Evolutionary conservation across 805 yeast genomes (phyloP), one percentile per base, ranked within the genome.

Genomic region (Ogataea ramenticola): DNA sequence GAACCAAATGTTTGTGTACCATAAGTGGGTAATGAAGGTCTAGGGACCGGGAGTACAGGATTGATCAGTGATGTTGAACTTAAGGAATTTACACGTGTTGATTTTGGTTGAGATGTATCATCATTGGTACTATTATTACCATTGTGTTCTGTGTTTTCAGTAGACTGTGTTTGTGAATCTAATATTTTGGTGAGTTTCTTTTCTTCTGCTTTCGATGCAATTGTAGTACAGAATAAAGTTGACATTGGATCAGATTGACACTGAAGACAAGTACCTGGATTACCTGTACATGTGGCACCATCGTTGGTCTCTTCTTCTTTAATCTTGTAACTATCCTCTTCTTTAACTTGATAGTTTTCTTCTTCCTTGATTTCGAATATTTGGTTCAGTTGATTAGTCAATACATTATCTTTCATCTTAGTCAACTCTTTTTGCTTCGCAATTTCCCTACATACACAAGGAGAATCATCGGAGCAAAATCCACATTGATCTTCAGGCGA

Each of bases 391-490:
- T 54, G 49, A 26, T 45, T 46, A 8, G 60, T 54, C 16, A 56
- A 44, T 34, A 53, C 32, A 14, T 17, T 47, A 31, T 55, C 58
- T 26, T 51, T 54, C 36, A 49, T 38, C 30, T 53, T 57, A 3
- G 51, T 51, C 41, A 56, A 36, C 32, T 54, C 53, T 41, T 56
- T 75, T 54, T 73, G 79, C 51, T 70, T 68, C 2, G 79, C 81
- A 16, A 78, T 85, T 52, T 88, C 96, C 24, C 91, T 77, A 60
- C 97, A 91, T 2, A 91, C 85, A 64, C 98, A 91, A 2, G 96
- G 90, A 0, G 95, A 81, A 52, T 81, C 93, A 52, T 86, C 96
- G 0, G 95, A 79, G 58, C 98, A 91, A 62, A 91, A 90, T 0
- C 98, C 98, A 64, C 98, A 91, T 46, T 84, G 79, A 51, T 86